Percentiles rank a stretch among this genome's conserved stretches.
Evolutionary conservation across 768 basidiomycete species (phyloP).

Genomic region (Boletus patriciae): DNA sequence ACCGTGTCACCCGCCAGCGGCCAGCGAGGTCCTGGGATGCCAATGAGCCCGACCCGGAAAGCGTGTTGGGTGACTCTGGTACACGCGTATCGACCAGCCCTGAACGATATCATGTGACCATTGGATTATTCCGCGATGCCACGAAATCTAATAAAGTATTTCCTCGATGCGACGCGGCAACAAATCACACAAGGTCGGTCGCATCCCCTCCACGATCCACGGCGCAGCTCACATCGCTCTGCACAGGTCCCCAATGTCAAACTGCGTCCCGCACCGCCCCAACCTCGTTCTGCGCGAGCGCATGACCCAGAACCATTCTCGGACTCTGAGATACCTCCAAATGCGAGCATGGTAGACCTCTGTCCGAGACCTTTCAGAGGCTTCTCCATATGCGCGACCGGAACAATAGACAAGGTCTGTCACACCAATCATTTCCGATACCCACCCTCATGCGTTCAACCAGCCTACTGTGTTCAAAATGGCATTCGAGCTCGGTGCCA

Average conservation of each 20-base stretch:
- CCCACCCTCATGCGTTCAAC: background rate
- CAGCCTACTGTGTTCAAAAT: conserved; percentile 73
- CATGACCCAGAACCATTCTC: conserved; percentile 31
- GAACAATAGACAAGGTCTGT: conserved; percentile 74
- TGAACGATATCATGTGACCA: conserved; percentile 24
- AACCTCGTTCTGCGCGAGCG: conserved; percentile 19
- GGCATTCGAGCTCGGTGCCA: conserved; percentile 80
- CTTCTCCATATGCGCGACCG: conserved; percentile 71
- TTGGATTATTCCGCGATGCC: background rate
- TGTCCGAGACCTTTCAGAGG: conserved; percentile 70
- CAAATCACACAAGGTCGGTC: conserved; percentile 62
- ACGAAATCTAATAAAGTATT: background rate
- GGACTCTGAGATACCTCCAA: conserved; percentile 52
- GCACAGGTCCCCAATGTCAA: conserved; percentile 79
- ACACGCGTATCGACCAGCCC: conserved; percentile 29
- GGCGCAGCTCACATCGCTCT: background rate
- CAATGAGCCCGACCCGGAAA: too few species aligned
- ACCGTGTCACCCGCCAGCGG: too few species aligned
- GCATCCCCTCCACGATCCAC: background rate
- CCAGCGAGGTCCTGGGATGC: too few species aligned
- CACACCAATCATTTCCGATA: conserved; percentile 1
- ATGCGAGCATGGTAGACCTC: conserved; percentile 44
- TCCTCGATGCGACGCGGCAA: conserved; percentile 52
- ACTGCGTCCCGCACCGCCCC: conserved; percentile 60
- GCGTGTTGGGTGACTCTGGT: too few species aligned